These are phyloP conservation scores for Aspergillus arachidicola DNA, from an alignment of 2,329 filamentous ascomycete genomes.

Conservation along the genomic window DNA sequence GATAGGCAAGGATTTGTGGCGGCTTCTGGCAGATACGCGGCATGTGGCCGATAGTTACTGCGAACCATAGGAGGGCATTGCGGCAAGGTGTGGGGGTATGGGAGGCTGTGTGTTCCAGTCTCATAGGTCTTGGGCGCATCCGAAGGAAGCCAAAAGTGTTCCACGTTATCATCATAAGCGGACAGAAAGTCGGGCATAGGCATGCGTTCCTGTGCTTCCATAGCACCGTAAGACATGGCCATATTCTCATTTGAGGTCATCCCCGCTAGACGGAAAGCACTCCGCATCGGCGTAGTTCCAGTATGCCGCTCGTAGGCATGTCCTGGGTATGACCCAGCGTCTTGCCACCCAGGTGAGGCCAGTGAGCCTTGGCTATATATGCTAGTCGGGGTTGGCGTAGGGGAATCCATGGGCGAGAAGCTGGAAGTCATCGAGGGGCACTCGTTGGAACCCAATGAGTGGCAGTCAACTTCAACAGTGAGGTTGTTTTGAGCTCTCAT, in stretches of 20 bases:
- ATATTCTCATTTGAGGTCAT: slow-evolving; percentile 37
- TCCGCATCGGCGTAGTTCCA: slow-evolving; percentile 36
- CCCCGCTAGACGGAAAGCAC: slow-evolving; percentile 39
- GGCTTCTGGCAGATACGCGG: slow-evolving; percentile 40
- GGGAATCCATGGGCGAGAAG: slow-evolving; percentile 44
- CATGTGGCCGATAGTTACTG: slow-evolving; percentile 36
- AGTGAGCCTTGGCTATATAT: slow-evolving; percentile 42
- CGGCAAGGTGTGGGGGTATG: slow-evolving; percentile 37
- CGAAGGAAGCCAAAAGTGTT: slow-evolving; percentile 41
- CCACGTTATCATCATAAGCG: slow-evolving; percentile 40
- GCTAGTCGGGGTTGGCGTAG: slow-evolving; percentile 42
- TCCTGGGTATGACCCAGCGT: slow-evolving; percentile 30
- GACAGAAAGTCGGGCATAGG: slow-evolving; percentile 40
- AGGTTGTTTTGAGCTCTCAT: slow-evolving; percentile 43
- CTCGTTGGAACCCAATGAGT: slow-evolving; percentile 41
- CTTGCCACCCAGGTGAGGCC: slow-evolving; percentile 41
- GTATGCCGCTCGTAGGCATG: slow-evolving; percentile 33
- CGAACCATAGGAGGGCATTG: slow-evolving; percentile 40
- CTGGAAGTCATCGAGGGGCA: slow-evolving; percentile 44
- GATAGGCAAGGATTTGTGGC: slow-evolving; percentile 43
- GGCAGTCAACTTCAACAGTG: slow-evolving; percentile 43
- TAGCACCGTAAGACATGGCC: slow-evolving; percentile 33
- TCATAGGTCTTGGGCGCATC: slow-evolving; percentile 42
- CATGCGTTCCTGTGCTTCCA: slow-evolving; percentile 39
- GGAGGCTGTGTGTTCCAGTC: slow-evolving; percentile 28